Evolutionary conservation across 192 early-diverging fungal species (phyloP).

Genomic region (Pilobolus umbonatus): DNA sequence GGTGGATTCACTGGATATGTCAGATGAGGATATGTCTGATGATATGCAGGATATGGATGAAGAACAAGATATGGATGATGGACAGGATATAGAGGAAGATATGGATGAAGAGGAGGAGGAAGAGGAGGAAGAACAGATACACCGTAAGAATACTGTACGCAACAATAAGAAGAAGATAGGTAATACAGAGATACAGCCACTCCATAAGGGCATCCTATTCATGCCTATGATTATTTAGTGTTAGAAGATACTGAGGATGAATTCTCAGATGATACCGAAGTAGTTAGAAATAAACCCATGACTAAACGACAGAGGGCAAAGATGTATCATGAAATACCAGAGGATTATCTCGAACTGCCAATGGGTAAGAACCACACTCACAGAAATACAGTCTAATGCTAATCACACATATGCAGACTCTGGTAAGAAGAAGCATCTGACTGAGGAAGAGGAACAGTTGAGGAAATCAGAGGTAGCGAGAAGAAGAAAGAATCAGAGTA

Average conservation of each 20-base stretch:
- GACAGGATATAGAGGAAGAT: constrained; percentile 13
- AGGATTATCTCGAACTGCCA: constrained; percentile 67
- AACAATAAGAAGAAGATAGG: background rate
- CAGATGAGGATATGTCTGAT: no score
- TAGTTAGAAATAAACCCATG: constrained; percentile 38
- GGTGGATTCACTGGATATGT: constrained; percentile 6
- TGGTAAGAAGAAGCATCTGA: constrained; percentile 56
- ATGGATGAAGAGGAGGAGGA: constrained; percentile 6
- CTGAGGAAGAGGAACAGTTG: constrained; percentile 67
- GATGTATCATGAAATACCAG: constrained; percentile 47
- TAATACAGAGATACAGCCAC: background rate
- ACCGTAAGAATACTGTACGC: background rate
- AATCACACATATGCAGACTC: constrained; percentile 38
- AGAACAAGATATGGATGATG: constrained; percentile 3
- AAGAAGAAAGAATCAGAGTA: constrained; percentile 72
- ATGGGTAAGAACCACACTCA: constrained; percentile 37
- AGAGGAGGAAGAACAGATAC: constrained; percentile 15
- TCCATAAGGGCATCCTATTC: background rate
- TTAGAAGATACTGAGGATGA: constrained; percentile 10
- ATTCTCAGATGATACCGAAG: constrained; percentile 19
- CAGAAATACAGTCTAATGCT: background rate
- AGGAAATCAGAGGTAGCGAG: constrained; percentile 70
- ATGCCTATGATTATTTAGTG: no score
- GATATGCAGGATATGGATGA: constrained; percentile 23
- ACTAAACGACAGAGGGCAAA: constrained; percentile 72